Evolutionary conservation across 1,139 yeast species (phyloP), one percentile per base, ranked within the genome.

Genomic region (Sporopachydermia cereana): DNA sequence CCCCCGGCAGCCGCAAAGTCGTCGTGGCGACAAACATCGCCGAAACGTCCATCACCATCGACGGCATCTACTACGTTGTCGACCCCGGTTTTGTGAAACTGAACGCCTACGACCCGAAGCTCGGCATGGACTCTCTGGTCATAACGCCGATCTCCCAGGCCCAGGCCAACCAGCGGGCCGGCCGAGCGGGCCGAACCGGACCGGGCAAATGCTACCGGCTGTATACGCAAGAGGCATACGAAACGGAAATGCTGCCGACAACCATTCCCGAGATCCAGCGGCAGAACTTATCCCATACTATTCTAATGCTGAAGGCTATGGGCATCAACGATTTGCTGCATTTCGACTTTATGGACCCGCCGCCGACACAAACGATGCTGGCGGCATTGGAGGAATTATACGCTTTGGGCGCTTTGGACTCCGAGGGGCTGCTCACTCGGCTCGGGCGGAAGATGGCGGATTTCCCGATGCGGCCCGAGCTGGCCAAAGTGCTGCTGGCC

Each of bases 281-380:
- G 49, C 94, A 84, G 57, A 91, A 93, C 58, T 64, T 91, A 49
- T 76, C 95, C 2, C 76, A 83, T 57, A 88, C 96, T 0, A 80
- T 89, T 43, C 67, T 91, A 53, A 79, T 89, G 84, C 69, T 91
- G 49, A 91, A 91, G 58, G 95, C 96, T 1, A 88, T 91, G 93
- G 97, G 97, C 0, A 85, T 91, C 45, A 74, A 84, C 48, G 93
- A 89, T 59, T 62, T 89, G 43, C 53, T 85, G 31, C 69, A 74
- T 48, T 89, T 89, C 63, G 95, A 85, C 45, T 89, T 89, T 55
- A 85, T 89, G 95, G 99, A 91, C 57, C 89, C 94, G 5, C 99
- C 99, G 0, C 83, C 93, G 1, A 71, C 74, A 17, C 77, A 75
- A 46, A 72, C 95, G 0, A 73, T 91, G 72, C 58, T 83, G 43